Conservation (phyloP, 2,329 filamentous ascomycete species). For the Aspergillus ochraceoroseus region DNA sequence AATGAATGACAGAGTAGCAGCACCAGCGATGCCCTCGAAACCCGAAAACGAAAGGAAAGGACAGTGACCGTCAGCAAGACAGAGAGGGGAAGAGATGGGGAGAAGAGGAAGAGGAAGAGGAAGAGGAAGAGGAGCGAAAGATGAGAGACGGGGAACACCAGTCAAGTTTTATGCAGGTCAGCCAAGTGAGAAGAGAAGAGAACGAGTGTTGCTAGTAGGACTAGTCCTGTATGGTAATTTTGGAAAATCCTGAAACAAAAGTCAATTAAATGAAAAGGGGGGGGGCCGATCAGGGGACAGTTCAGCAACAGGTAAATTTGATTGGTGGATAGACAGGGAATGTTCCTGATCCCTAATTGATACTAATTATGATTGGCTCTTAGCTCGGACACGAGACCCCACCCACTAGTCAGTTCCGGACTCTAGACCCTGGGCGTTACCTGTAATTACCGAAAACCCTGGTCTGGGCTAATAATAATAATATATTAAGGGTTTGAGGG, state of each 20-base stretch:
- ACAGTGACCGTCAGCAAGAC: constrained; percentile 13
- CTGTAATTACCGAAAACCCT: background rate
- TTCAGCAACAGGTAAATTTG: background rate
- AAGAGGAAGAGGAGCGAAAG: constrained; percentile 6
- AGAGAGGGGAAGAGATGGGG: constrained; percentile 4
- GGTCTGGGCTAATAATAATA: too few relatives aligned
- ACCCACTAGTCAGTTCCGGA: background rate
- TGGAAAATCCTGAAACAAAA: constrained; percentile 8
- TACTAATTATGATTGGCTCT: constrained; percentile 13
- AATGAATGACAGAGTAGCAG: constrained; percentile 18
- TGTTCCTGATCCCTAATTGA: constrained; percentile 18
- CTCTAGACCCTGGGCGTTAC: constrained; percentile 1
- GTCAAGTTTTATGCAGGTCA: too few relatives aligned
- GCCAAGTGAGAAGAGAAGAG: too few relatives aligned
- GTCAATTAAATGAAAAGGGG: constrained; percentile 22
- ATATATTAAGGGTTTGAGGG: too few relatives aligned
- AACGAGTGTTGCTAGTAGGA: too few relatives aligned
- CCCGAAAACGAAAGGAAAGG: constrained; percentile 18
- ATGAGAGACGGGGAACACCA: constrained; percentile 8
- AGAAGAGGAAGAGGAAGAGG: constrained; percentile 8
- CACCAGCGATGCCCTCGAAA: constrained; percentile 15
- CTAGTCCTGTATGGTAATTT: constrained; percentile 9
- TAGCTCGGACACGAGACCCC: background rate
- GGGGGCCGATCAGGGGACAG: constrained; percentile 22
- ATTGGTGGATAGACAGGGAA: constrained; percentile 14